Percentiles rank a stretch among this genome's conserved stretches.
Conservation (phyloP, 768 basidiomycete genomes). For the Pholiota molesta region DNA sequence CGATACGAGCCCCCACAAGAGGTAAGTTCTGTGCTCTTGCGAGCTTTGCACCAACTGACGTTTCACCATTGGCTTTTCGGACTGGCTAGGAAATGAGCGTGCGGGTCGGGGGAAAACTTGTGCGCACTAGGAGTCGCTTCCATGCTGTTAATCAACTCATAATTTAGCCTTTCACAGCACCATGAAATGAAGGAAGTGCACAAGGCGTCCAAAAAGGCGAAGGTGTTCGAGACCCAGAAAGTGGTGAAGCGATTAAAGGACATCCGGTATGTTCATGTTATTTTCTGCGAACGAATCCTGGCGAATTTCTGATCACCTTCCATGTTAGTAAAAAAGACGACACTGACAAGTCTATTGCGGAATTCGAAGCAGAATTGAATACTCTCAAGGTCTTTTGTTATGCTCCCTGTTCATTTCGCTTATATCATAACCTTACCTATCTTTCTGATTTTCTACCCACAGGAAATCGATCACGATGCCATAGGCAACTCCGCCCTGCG, state of each 20-base stretch:
- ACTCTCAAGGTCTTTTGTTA: slow-evolving; percentile 58
- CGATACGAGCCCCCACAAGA: slow-evolving; percentile 36
- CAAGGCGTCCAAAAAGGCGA: slow-evolving; percentile 81
- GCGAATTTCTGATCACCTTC: slow-evolving; percentile 3
- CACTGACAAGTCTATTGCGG: slow-evolving; percentile 40
- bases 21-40: slow-evolving; percentile 25
- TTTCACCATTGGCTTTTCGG: not conserved
- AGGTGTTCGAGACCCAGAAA: slow-evolving; percentile 78
- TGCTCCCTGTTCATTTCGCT: slow-evolving; percentile 6
- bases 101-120: slow-evolving; percentile 59
- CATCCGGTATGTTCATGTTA: slow-evolving; percentile 59
- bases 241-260: slow-evolving; percentile 81
- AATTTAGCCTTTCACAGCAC: slow-evolving; percentile 50
- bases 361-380: slow-evolving; percentile 62
- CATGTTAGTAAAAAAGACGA: slow-evolving; percentile 39
- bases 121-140: slow-evolving; percentile 31
- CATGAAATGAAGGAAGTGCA: slow-evolving; percentile 73
- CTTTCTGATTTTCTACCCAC: slow-evolving; percentile 1
- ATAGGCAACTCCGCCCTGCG: slow-evolving; percentile 68
- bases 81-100: slow-evolving; percentile 38
- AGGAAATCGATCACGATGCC: slow-evolving; percentile 62
- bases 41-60: slow-evolving; percentile 1
- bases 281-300: not conserved
- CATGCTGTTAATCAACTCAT: slow-evolving; percentile 2
- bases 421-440: slow-evolving; percentile 5